Evolutionary conservation across 176 grass and related monocot species (phyloP), one percentile per base, ranked within the genome.

Genomic region (Oryza glaberrima): DNA sequence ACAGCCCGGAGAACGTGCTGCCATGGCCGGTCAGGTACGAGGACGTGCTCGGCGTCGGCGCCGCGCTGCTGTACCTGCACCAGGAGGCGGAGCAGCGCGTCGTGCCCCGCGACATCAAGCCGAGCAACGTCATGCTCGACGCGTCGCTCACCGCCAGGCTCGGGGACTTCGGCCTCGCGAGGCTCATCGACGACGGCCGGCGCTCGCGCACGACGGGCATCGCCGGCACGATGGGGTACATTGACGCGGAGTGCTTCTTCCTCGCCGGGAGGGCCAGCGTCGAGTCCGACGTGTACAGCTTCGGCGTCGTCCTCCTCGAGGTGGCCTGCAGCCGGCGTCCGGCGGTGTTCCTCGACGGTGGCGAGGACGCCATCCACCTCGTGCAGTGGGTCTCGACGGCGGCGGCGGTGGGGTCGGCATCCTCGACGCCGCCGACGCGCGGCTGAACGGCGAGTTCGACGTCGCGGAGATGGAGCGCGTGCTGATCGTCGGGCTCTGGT

Each of bases 231-330:
- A 38, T 38, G 36, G 36, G 36, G 36, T 38, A 38, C 36, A 38
- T 38, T 5, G 36, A 38, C 36, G 36, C 4, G 1, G 47, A 60
- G 23, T 76, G 63, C 2, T 0, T 1, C 28, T 0, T 47, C 17
- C 2, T 70, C 10, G 1, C 79, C 0, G 38, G 65, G 0, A 65
- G 4, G 66, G 40, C 79, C 73, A 77, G 11, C 22, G 45, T 51
- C 0, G 74, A 77, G 28, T 89, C 61, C 0, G 63, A 90, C 13
- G 54, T 87, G 9, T 92, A 86, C 70, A 83, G 56, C 82, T 85
- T 92, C 11, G 82, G 82, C 10, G 78, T 86, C 3, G 14, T 92
- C 7, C 82, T 92, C 1, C 65, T 89, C 19, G 90, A 89, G 69
- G 5, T 86, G 26, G 36, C 28, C 28, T 28, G 28, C 28, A 2